A percentile compares a stretch with the other conserved stretches of the same genome.
These are phyloP conservation scores for Nicotiana attenuata DNA, from an alignment of 257 asterid species.

Conservation along the genomic window DNA sequence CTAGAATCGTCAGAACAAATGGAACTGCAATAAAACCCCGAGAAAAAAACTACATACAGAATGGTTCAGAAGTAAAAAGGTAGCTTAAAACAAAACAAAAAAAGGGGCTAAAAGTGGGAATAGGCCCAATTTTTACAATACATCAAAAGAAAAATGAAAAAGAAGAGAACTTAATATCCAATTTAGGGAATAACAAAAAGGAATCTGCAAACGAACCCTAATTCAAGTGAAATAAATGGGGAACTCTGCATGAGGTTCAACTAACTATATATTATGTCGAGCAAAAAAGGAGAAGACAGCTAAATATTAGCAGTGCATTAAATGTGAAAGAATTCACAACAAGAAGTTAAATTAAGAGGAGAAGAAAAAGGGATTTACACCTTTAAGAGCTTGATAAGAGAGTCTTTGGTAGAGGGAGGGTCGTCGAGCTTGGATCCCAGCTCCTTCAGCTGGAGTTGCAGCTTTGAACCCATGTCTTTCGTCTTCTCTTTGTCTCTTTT, in stretches of 20 bases:
- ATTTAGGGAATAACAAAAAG: not conserved
- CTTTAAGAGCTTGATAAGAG: constrained; percentile 74
- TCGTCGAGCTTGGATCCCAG: constrained; percentile 71
- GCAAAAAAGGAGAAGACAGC: not conserved
- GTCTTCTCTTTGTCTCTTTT: not conserved
- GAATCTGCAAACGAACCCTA: constrained; percentile 27
- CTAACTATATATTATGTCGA: not conserved
- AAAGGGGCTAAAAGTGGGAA: not conserved
- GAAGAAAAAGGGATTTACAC: constrained; percentile 16
- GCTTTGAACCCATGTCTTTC: constrained; percentile 51
- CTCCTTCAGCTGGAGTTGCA: constrained; percentile 68
- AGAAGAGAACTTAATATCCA: not conserved
- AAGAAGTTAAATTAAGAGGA: constrained; percentile 11
- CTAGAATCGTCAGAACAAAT: not conserved
- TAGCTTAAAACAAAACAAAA: not conserved
- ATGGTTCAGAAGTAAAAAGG: not conserved
- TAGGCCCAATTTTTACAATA: constrained; percentile 15
- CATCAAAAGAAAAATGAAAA: not conserved
- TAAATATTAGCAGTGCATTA: not conserved
- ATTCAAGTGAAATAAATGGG: constrained; percentile 7
- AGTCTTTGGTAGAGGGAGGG: constrained; percentile 66
- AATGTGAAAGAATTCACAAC: not conserved
- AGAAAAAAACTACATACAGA: not conserved
- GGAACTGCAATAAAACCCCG: not conserved
- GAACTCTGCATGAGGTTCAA: not conserved